phyloP scores from a whole-genome alignment of 441 rosid genomes.

The Rhodomyrtus psidioides region DNA sequence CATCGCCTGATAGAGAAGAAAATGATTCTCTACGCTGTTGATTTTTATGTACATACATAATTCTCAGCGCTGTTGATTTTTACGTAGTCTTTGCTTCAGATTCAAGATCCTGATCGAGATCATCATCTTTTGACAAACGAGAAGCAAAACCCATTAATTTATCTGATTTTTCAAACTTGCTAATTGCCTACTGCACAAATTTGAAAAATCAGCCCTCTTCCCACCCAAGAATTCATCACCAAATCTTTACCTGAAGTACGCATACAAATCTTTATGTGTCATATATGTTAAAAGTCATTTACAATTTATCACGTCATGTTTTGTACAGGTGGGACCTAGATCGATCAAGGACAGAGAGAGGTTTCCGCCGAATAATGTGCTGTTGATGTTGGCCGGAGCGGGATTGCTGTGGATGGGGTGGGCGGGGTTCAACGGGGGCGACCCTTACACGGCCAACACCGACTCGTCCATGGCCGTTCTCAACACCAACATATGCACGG shows the following conservation, averaged over 20 bases:
- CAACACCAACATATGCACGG: background rate
- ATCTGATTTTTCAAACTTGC: background rate
- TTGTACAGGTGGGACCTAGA: background rate
- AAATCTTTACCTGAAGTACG: background rate
- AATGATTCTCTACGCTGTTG: too few relatives aligned
- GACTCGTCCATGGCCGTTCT: background rate
- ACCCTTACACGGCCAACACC: background rate
- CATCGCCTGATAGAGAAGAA: background rate
- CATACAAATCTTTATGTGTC: too few relatives aligned
- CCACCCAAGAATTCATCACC: too few relatives aligned
- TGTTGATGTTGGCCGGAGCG: background rate
- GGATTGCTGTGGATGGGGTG: slow-evolving; percentile 3
- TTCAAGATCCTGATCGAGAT: too few relatives aligned
- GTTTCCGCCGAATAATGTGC: background rate
- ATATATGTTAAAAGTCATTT: background rate
- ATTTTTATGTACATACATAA: too few relatives aligned
- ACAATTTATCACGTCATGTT: background rate
- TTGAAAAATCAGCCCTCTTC: too few relatives aligned
- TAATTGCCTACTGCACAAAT: too few relatives aligned
- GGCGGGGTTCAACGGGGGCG: background rate
- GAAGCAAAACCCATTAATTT: background rate
- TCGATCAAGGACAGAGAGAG: background rate
- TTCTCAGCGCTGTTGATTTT: too few relatives aligned
- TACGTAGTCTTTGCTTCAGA: background rate
- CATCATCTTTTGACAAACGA: background rate